These are phyloP conservation scores for Ettlia oleoabundans DNA, from an alignment of 139 green algal species.

Conservation along the genomic window DNA sequence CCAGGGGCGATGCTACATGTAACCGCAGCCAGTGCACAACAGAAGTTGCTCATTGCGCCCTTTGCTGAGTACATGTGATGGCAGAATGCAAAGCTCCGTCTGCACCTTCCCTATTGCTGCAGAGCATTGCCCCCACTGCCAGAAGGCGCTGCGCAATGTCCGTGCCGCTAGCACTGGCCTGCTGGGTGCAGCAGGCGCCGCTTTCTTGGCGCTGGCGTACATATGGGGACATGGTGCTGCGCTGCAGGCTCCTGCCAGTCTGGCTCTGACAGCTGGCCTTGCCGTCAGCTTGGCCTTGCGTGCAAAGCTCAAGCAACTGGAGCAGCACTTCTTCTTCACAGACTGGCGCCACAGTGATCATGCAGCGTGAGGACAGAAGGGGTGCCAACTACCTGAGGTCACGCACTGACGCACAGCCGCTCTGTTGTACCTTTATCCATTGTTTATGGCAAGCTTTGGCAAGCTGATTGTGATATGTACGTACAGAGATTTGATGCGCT, in stretches of 20 bases:
- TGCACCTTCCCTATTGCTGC: neutral
- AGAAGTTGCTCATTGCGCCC: no score
- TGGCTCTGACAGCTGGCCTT: slow-evolving; percentile 3
- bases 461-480: no score
- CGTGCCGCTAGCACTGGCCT: neutral
- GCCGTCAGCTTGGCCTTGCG: neutral
- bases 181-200: neutral
- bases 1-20: no score
- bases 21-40: no score
- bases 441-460: no score
- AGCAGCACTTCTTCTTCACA: slow-evolving; percentile 11
- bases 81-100: no score
- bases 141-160: neutral
- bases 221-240: neutral
- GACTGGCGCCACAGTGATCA: slow-evolving; percentile 24
- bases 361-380: neutral
- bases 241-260: slow-evolving; percentile 8
- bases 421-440: no score
- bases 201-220: neutral
- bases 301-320: neutral
- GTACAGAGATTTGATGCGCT: no score
- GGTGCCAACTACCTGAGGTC: neutral
- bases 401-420: no score
- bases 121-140: slow-evolving; percentile 30
- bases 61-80: no score